A percentile compares a stretch with the other conserved stretches of the same genome.
Conservation (phyloP, 2,329 filamentous ascomycete genomes). For the Alternaria brassicae region DNA sequence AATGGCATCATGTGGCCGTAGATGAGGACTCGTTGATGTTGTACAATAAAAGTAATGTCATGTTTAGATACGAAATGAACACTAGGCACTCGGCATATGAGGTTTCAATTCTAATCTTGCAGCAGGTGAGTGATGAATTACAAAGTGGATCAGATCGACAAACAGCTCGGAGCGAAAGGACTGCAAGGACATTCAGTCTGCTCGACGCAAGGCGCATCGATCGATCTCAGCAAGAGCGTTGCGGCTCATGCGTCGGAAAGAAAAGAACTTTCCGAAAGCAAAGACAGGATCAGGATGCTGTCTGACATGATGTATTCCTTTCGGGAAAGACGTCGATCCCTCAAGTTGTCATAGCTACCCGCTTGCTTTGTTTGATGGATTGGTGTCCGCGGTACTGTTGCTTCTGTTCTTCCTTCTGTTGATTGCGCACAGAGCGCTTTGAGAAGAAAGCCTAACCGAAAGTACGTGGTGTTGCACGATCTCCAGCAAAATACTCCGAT, state of each 20-base stretch:
- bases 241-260: not conserved
- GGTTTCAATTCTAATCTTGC: not conserved
- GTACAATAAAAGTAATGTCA: not conserved
- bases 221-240: not conserved
- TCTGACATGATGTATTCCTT: not conserved
- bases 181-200: not conserved
- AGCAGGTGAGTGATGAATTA: too few species aligned
- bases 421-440: not conserved
- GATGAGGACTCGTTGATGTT: not conserved
- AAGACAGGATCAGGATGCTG: not conserved
- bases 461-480: not conserved
- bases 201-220: not conserved
- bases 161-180: not conserved
- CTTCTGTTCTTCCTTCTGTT: not conserved
- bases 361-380: not conserved
- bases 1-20: conserved; percentile 40
- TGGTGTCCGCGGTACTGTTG: not conserved
- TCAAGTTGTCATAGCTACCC: not conserved
- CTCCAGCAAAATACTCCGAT: not conserved
- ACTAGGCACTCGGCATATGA: too few species aligned
- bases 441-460: not conserved
- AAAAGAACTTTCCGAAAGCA: not conserved
- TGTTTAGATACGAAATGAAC: not conserved
- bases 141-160: not conserved
- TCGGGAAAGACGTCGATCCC: not conserved